Evolutionary conservation across 2,329 filamentous ascomycete genomes (phyloP).

Genomic region (Aspergillus uvarum): DNA sequence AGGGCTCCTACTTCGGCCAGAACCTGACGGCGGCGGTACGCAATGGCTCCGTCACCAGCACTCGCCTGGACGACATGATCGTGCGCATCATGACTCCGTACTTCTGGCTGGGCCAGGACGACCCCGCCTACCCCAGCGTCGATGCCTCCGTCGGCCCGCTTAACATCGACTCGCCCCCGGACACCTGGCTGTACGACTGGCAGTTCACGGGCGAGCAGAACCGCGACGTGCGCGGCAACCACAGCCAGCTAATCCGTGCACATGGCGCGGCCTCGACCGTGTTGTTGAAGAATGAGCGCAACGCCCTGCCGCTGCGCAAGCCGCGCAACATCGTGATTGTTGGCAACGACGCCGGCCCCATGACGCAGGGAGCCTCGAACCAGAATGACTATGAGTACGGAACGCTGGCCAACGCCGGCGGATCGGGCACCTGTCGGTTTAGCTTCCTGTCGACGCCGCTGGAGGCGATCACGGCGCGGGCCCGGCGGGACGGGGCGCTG

Average conservation of each 20-base stretch:
- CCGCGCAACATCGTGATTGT: constrained; percentile 51
- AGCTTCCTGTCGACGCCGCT: constrained; percentile 30
- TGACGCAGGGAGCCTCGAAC: constrained; percentile 20
- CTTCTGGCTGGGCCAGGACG: constrained; percentile 46
- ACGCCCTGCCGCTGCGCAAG: constrained; percentile 50
- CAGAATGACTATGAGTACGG: constrained; percentile 17
- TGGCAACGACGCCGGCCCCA: constrained; percentile 50
- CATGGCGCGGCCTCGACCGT: constrained; percentile 75
- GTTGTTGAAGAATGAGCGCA: constrained; percentile 57
- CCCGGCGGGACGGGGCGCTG: constrained; percentile 22
- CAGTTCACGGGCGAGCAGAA: constrained; percentile 17
- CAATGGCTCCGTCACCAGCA: constrained; percentile 44
- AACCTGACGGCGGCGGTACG: constrained; percentile 22
- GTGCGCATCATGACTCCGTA: constrained; percentile 49
- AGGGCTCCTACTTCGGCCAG: constrained; percentile 27
- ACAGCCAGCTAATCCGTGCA: constrained; percentile 68
- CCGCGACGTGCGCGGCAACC: constrained; percentile 66
- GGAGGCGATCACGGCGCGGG: constrained; percentile 29
- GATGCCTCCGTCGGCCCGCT: constrained; percentile 31
- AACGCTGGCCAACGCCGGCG: constrained; percentile 17
- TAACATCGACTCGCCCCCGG: constrained; percentile 12
- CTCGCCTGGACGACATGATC: constrained; percentile 50
- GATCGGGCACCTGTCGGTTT: constrained; percentile 21
- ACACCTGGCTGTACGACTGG: constrained; percentile 19
- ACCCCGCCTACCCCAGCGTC: constrained; percentile 28